These are phyloP conservation scores for Boletales sp. DNA, from an alignment of 768 basidiomycete species.

Conservation along the genomic window DNA sequence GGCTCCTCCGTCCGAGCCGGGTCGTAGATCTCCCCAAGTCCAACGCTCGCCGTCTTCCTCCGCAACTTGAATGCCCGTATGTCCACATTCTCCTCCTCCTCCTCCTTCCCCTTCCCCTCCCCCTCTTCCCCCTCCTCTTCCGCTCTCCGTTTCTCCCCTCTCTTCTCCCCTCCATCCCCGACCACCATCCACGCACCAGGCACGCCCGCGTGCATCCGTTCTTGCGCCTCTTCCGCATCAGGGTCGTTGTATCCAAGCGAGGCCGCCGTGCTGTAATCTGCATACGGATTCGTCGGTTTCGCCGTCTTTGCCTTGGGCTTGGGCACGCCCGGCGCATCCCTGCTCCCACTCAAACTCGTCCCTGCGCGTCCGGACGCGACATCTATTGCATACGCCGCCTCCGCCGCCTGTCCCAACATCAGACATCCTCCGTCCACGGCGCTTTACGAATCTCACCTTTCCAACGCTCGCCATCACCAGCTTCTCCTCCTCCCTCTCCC, in stretches of 20 bases:
- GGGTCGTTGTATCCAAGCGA: slow-evolving; percentile 80
- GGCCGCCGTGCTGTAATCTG: slow-evolving; percentile 86
- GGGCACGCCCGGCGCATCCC: slow-evolving; percentile 8
- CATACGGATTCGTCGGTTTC: slow-evolving; percentile 62
- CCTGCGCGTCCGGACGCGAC: slow-evolving; percentile 61
- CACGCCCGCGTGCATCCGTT: slow-evolving; percentile 56
- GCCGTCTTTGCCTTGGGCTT: slow-evolving; percentile 39
- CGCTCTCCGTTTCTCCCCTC: too few species aligned
- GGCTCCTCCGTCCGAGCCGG: slow-evolving; percentile 39
- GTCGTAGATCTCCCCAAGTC: slow-evolving; percentile 80
- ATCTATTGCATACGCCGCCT: slow-evolving; percentile 76
- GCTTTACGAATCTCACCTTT: slow-evolving; percentile 42
- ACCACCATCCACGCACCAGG: slow-evolving; percentile 80
- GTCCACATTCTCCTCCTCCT: slow-evolving; percentile 55
- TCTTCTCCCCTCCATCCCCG: slow-evolving; percentile 7
- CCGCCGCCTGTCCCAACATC: slow-evolving; percentile 55
- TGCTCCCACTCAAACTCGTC: slow-evolving; percentile 10
- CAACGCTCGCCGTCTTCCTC: slow-evolving; percentile 53
- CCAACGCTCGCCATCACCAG: slow-evolving; percentile 86
- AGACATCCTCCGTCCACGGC: background rate
- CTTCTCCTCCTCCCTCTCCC: slow-evolving; percentile 81
- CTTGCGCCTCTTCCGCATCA: slow-evolving; percentile 66
- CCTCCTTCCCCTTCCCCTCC: slow-evolving; percentile 27
- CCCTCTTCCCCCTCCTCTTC: background rate
- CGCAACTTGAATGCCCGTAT: slow-evolving; percentile 62